These are phyloP conservation scores for Fusarium kyushuense DNA, from an alignment of 2,329 filamentous ascomycete genomes.

Conservation along the genomic window DNA sequence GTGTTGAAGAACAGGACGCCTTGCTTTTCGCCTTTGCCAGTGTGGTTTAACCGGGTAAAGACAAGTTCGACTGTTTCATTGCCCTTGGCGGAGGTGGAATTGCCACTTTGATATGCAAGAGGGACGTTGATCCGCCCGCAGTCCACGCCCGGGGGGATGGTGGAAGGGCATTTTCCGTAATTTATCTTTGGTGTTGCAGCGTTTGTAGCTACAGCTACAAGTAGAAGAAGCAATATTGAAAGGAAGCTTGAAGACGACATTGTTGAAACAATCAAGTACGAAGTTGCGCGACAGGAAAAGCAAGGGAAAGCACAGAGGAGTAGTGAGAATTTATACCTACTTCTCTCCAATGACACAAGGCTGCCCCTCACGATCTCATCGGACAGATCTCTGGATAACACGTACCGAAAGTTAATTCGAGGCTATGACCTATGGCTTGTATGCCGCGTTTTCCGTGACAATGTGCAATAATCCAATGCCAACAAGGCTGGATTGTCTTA, in stretches of 20 bases:
- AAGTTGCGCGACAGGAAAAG: too few relatives aligned
- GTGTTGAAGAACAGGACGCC: conserved; percentile 41
- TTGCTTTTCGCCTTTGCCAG: conserved; percentile 27
- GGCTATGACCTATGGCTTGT: neutral
- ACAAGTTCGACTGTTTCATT: conserved; percentile 21
- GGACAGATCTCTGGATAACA: neutral
- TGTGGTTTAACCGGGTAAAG: conserved; percentile 29
- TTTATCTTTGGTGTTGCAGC: conserved; percentile 13
- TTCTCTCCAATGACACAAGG: neutral
- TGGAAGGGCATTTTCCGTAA: conserved; percentile 19
- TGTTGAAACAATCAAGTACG: neutral
- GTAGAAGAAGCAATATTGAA: conserved; percentile 1
- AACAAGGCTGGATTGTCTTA: conserved; percentile 7
- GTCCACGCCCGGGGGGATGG: conserved; percentile 31
- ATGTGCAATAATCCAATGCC: neutral
- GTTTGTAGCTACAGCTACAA: neutral
- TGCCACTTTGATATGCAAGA: conserved; percentile 32
- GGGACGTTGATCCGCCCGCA: conserved; percentile 37
- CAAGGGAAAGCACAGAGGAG: neutral
- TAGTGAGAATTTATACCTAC: conserved; percentile 12
- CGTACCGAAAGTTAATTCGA: conserved; percentile 21
- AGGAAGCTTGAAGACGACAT: conserved; percentile 12
- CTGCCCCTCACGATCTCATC: conserved; percentile 3
- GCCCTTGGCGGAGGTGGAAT: conserved; percentile 25
- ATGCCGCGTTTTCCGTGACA: conserved; percentile 19